Base-by-base conservation (phyloP, 208 protist genomes). In the Strigomonas culicis region DNA sequence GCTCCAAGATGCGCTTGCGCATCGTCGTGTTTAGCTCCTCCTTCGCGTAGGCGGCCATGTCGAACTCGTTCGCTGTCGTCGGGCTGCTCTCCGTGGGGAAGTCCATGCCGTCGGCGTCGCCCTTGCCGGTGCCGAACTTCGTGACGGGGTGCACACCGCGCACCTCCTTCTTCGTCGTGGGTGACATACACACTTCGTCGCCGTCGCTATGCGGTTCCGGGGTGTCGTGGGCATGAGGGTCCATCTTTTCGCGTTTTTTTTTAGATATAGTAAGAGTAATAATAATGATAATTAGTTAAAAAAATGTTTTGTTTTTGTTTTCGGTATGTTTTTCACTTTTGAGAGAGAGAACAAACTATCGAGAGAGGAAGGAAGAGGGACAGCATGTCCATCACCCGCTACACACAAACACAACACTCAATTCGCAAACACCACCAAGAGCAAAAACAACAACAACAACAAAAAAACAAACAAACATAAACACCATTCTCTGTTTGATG, bases 1-100 rank as follows among this genome's bases (percentile, higher is more conserved):
- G 86, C n/a, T 53, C 65, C 84, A 95, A 92, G 63, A 97, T 86
- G 28, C 84, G 81, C 59, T 83, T 82, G 52, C 87, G 74, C 63
- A 93, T 79, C 19, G 79, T 77, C 22, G 74, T 41, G 15, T 76
- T 83, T 24, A 90, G 82, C 7, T 93, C 90, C 30, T 86, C 74
- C 66, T 96, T 96, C 34, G 65, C 75, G 77, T 94, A 96, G 32
- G 85, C 86, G 28, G 82, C 87, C 7, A 90, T 57, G 53, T 94
- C 90, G 50, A 90, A 87, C 70, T 94, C 85, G 15, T 67, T 90
- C 27, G 91, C 70, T 8, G 22, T 32, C 44, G 30, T 65, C 8
- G 8, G 39, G 31, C 36, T 49, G 8, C 50, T 50, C 8, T 52
- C 39, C 46, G 4, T 25, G 8, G 34, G 58, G 41, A 52, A 47